Percentiles rank a stretch among this genome's conserved stretches.
These are phyloP conservation scores for Dillenia turbinata DNA, from an alignment of 164 flowering plant genomes.

Conservation along the genomic window DNA sequence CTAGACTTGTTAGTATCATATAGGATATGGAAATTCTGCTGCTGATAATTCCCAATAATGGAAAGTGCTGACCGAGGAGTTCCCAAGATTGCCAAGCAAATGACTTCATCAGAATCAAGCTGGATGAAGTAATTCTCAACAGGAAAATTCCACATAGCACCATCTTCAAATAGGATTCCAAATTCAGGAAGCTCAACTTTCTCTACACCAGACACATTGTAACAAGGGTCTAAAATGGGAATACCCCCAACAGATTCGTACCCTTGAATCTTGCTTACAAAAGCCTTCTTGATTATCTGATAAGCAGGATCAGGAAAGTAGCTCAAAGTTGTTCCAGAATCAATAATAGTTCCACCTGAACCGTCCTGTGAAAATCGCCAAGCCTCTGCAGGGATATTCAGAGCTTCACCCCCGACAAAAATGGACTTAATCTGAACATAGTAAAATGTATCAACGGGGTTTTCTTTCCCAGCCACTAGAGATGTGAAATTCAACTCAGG, in stretches of 20 bases:
- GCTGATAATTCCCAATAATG: conserved; percentile 94
- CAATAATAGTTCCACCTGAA: conserved; percentile 77
- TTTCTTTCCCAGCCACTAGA: conserved; percentile 49
- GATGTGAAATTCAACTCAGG: conserved; percentile 73
- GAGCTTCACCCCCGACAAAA: conserved; percentile 63
- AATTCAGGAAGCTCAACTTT: conserved; percentile 67
- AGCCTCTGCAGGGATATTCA: conserved; percentile 59
- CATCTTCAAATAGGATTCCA: conserved; percentile 62
- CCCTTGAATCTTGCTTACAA: conserved; percentile 46
- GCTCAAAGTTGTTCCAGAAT: conserved; percentile 89
- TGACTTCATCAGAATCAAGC: conserved; percentile 59
- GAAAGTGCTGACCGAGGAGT: conserved; percentile 67
- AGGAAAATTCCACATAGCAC: conserved; percentile 89
- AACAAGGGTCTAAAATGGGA: conserved; percentile 69
- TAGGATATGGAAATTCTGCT: conserved; percentile 87
- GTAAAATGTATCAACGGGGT: conserved; percentile 78
- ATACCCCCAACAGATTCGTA: conserved; percentile 51
- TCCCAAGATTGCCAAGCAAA: conserved; percentile 76
- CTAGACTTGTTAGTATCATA: conserved; percentile 86
- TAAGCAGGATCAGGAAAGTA: conserved; percentile 85
- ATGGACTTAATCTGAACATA: conserved; percentile 64
- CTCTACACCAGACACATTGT: conserved; percentile 75
- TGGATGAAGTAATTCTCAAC: conserved; percentile 74
- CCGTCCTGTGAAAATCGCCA: conserved; percentile 63
- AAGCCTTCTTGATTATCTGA: conserved; percentile 57